Base-by-base conservation (phyloP, 192 early-diverging fungal species). In the Chytriomyces sp. region DNA sequence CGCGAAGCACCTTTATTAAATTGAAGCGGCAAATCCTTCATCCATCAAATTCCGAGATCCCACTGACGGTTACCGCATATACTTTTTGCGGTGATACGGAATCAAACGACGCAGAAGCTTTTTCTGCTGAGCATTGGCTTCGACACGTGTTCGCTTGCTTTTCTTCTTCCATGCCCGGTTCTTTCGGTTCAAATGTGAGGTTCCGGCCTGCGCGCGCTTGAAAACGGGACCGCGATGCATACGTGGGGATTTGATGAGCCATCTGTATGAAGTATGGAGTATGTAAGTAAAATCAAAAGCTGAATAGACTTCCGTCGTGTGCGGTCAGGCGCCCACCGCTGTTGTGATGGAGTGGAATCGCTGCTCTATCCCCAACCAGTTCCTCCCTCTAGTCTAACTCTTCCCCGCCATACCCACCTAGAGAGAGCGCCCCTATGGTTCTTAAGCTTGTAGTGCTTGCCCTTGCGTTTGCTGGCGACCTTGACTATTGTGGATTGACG, bases 391-490 rank as follows among this genome's bases (percentile, higher is more conserved):
- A n/a, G n/a, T n/a, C n/a, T n/a, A n/a, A n/a, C n/a, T n/a, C n/a
- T n/a, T n/a, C n/a, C n/a, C n/a, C n/a, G n/a, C n/a, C n/a, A 26
- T n/a, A 10, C 68, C 3, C 40, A 85, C 83, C 83, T 80, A 5
- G 80, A 58, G 40, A 80, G 67, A 25, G 84, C 84, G 22, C 81
- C 80, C 31, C 77, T 70, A 54, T 83, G 77, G 55, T 75, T 85
- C 74, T 85, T 85, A 28, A 85, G 57, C 58, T 85, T 85, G 56
- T 85, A 83, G 53, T 78, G 75, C 58, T 82, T 82, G 1, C 73
- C 76, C 70, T 79, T 78, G 2, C 83, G 67, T 57, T 79, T 82
- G 25, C 78, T 80, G 26, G 80, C 80, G 14, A 84, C 78, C 64
- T 84, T 84, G 44, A 75, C 74, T 70, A 39, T n/a, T 25, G n/a